Percentiles rank a stretch among this genome's conserved stretches.
Evolutionary conservation across 768 basidiomycete species (phyloP).

Genomic region (Amanita pseudoporphyria): DNA sequence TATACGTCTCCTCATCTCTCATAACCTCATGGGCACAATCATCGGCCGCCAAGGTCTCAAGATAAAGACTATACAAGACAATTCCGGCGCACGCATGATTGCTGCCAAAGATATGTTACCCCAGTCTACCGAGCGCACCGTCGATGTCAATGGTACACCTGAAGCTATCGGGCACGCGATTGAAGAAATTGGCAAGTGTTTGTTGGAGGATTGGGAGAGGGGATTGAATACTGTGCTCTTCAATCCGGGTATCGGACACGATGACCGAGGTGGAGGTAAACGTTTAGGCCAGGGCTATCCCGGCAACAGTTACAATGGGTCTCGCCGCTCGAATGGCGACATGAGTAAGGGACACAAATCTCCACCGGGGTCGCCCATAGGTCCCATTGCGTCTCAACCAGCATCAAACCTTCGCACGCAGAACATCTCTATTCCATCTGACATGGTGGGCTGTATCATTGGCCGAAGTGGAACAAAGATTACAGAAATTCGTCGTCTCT

Average conservation of each 20-base stretch:
- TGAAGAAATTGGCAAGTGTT: slow-evolving; percentile 90
- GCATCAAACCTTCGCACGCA: slow-evolving; percentile 89
- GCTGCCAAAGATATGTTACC: slow-evolving; percentile 99
- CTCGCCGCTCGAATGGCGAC: slow-evolving; percentile 64
- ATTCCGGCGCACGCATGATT: slow-evolving; percentile 94
- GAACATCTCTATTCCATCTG: slow-evolving; percentile 97
- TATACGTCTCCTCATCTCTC: slow-evolving; percentile 94
- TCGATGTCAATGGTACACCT: slow-evolving; percentile 92
- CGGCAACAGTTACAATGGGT: slow-evolving; percentile 28
- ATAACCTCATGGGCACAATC: slow-evolving; percentile 99
- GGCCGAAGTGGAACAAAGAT: slow-evolving; percentile 97
- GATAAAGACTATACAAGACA: slow-evolving; percentile 98
- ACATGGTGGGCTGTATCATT: slow-evolving; percentile 98
- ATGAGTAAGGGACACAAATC: slow-evolving; percentile 35
- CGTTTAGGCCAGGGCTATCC: slow-evolving; percentile 46
- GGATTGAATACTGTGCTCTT: slow-evolving; percentile 91
- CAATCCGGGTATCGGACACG: slow-evolving; percentile 76
- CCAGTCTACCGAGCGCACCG: slow-evolving; percentile 97
- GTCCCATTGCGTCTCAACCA: slow-evolving; percentile 43
- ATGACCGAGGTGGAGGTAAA: slow-evolving; percentile 46
- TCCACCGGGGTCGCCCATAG: slow-evolving; percentile 36
- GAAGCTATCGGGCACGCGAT: slow-evolving; percentile 91
- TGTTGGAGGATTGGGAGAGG: slow-evolving; percentile 95
- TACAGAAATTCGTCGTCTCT: slow-evolving; percentile 96
- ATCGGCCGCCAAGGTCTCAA: slow-evolving; percentile 94